These are phyloP conservation scores for Yamadazyma trypodendri DNA, from an alignment of 1,139 yeast species.

Conservation along the genomic window DNA sequence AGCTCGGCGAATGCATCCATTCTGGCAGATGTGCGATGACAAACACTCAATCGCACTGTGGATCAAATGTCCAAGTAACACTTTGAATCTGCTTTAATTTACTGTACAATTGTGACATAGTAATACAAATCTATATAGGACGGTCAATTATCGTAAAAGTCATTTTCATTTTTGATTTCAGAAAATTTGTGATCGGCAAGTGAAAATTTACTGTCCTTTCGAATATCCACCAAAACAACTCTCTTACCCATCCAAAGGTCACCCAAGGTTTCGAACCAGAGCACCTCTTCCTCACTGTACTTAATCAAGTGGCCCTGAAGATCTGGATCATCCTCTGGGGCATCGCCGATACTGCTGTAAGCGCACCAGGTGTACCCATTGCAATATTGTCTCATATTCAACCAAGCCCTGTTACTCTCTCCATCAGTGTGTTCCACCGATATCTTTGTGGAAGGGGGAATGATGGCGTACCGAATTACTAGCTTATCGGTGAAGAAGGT, in stretches of 20 bases:
- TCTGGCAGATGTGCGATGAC: not conserved
- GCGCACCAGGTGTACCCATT: slow-evolving; percentile 41
- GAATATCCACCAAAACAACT: not conserved
- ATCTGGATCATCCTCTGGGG: slow-evolving; percentile 11
- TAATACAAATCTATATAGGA: not conserved
- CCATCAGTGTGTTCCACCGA: slow-evolving; percentile 20
- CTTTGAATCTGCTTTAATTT: too few relatives aligned
- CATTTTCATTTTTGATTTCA: slow-evolving; percentile 1
- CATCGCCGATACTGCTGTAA: slow-evolving; percentile 32
- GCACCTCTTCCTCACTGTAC: slow-evolving; percentile 22
- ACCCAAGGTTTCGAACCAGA: slow-evolving; percentile 23
- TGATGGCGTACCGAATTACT: slow-evolving; percentile 25
- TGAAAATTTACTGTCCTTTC: not conserved
- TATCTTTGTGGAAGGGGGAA: slow-evolving; percentile 27
- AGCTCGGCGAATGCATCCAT: slow-evolving; percentile 37
- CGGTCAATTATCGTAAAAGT: slow-evolving; percentile 1
- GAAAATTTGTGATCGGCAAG: slow-evolving; percentile 1
- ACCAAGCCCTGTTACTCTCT: slow-evolving; percentile 34
- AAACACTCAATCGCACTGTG: slow-evolving; percentile 2
- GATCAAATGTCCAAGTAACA: not conserved
- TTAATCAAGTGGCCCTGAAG: slow-evolving; percentile 22
- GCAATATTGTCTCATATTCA: slow-evolving; percentile 29
- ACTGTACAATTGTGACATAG: not conserved
- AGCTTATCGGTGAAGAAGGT: slow-evolving; percentile 25
- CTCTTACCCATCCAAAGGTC: slow-evolving; percentile 24